These are phyloP conservation scores for Ulmus americana DNA, from an alignment of 331 rosid species.

Conservation along the genomic window DNA sequence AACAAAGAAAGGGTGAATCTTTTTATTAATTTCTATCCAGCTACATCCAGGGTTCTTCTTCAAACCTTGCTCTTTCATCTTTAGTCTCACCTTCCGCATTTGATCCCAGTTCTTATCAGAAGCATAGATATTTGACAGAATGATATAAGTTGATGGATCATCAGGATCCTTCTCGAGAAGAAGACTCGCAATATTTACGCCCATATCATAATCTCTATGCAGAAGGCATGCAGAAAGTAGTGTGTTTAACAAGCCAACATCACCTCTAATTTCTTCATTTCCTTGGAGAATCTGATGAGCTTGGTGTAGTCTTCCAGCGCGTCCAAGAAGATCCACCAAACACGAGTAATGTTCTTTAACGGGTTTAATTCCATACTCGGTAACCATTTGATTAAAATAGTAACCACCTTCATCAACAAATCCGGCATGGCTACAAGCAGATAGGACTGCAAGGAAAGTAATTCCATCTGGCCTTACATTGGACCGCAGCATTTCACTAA, in stretches of 20 bases:
- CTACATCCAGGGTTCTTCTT: conserved; percentile 78
- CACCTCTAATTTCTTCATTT: conserved; percentile 46
- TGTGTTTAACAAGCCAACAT: conserved; percentile 56
- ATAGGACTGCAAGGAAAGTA: conserved; percentile 58
- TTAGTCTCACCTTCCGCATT: conserved; percentile 50
- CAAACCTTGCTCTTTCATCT: conserved; percentile 64
- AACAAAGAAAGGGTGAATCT: conserved; percentile 54
- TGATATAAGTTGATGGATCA: conserved; percentile 56
- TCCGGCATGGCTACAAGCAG: conserved; percentile 78
- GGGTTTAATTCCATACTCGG: conserved; percentile 45
- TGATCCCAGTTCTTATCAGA: conserved; percentile 61
- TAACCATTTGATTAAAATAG: conserved; percentile 53
- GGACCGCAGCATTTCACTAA: conserved; percentile 47
- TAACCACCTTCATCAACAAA: conserved; percentile 54
- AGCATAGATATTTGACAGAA: conserved; percentile 62
- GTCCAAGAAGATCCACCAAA: conserved; percentile 75
- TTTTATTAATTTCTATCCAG: conserved; percentile 68
- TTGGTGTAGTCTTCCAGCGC: conserved; percentile 65
- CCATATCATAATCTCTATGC: conserved; percentile 49
- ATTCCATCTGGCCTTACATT: conserved; percentile 54
- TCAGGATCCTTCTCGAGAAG: conserved; percentile 61
- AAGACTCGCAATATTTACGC: conserved; percentile 46
- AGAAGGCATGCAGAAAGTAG: conserved; percentile 57
- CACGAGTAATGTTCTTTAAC: conserved; percentile 68
- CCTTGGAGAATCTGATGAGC: conserved; percentile 57